Conservation (phyloP, 2,329 filamentous ascomycete species). For the Calycina herbarum region DNA sequence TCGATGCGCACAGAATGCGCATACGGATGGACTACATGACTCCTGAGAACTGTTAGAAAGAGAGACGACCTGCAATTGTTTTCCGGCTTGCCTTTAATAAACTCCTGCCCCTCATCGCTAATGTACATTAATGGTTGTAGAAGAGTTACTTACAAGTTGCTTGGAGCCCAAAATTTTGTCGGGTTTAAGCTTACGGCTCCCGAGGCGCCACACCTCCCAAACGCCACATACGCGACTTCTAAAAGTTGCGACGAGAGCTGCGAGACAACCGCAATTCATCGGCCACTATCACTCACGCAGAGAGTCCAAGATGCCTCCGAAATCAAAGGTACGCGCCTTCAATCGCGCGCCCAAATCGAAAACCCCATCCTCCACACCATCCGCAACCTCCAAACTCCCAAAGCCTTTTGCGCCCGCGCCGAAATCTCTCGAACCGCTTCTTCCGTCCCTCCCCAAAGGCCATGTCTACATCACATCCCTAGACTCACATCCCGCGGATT, state of each 20-base stretch:
- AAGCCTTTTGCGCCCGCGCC: conserved; percentile 69
- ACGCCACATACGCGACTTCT: neutral
- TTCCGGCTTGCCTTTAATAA: conserved; percentile 30
- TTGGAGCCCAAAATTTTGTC: neutral
- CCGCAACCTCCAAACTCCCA: conserved; percentile 40
- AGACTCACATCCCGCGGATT: conserved; percentile 65
- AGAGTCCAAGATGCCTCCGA: conserved; percentile 34
- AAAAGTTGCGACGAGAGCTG: neutral
- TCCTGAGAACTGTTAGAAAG: conserved; percentile 26
- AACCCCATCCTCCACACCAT: neutral
- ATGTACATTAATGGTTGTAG: conserved; percentile 14
- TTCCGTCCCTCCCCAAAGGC: conserved; percentile 62
- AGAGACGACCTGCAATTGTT: conserved; percentile 11
- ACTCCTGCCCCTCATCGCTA: conserved; percentile 36
- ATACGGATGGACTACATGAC: conserved; percentile 32
- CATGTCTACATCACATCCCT: conserved; percentile 85
- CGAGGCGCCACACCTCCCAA: neutral
- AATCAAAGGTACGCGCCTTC: conserved; percentile 34
- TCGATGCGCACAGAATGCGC: conserved; percentile 38
- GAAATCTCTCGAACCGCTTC: conserved; percentile 60
- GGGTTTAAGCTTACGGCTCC: neutral
- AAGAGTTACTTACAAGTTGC: neutral
- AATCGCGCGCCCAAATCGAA: conserved; percentile 24
- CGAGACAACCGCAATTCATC: neutral
- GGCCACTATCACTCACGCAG: neutral